Evolutionary conservation across 768 basidiomycete genomes (phyloP).

Genomic region (Phylloporus arenicola): DNA sequence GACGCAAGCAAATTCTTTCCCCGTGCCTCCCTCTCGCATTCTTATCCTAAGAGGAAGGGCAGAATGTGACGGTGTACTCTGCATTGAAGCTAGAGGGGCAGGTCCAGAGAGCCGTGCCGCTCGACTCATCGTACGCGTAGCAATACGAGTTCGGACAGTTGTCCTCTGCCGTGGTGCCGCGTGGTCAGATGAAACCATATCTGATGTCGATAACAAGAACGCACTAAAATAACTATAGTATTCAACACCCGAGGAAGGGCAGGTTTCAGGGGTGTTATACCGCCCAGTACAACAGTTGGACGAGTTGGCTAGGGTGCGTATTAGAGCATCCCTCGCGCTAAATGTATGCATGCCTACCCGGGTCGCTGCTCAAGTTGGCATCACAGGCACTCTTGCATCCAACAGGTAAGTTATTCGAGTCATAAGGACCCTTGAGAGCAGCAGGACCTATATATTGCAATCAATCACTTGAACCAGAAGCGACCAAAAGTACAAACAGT

Average conservation of each 20-base stretch:
- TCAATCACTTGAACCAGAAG: not conserved
- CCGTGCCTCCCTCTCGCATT: too few relatives aligned
- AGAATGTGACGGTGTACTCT: conserved; percentile 45
- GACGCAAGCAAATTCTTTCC: not conserved
- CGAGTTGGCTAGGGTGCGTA: conserved; percentile 40
- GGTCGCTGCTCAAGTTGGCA: conserved; percentile 32
- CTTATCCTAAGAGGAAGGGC: conserved; percentile 24
- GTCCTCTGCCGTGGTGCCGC: conserved; percentile 24
- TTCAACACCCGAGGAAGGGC: conserved; percentile 43
- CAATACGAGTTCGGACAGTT: conserved; percentile 45
- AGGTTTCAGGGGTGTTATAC: conserved; percentile 47
- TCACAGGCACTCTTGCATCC: conserved; percentile 60
- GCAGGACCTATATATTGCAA: conserved; percentile 37
- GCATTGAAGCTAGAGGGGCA: conserved; percentile 34
- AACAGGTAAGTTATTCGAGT: conserved; percentile 48
- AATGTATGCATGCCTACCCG: conserved; percentile 17
- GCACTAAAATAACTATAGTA: conserved; percentile 46
- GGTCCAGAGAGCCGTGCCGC: conserved; percentile 41
- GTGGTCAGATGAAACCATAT: conserved; percentile 1
- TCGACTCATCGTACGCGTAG: conserved; percentile 48
- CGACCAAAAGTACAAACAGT: conserved; percentile 36
- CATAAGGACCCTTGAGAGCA: conserved; percentile 47
- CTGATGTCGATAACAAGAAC: conserved; percentile 1
- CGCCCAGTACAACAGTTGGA: conserved; percentile 61
- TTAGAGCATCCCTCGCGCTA: not conserved